Evolutionary conservation across 495 filamentous ascomycete genomes (phyloP).

Genomic region (Lentithecium fluviatile): DNA sequence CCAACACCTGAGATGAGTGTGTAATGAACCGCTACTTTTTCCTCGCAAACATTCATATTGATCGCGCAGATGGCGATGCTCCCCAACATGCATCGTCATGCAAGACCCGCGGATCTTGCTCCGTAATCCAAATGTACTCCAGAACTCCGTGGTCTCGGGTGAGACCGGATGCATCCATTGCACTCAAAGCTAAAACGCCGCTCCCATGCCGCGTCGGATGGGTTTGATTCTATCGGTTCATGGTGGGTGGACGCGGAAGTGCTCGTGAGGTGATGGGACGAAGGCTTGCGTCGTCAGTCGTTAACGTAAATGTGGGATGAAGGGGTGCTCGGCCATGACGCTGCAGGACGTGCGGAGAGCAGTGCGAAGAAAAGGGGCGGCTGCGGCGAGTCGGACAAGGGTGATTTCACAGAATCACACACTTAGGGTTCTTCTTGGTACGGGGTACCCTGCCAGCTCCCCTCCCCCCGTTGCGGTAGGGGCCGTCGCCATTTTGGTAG

Average conservation of each 20-base stretch:
- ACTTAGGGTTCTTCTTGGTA: slow-evolving; percentile 16
- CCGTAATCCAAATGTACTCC: slow-evolving; percentile 5
- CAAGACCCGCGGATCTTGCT: slow-evolving; percentile 1
- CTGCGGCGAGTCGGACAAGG: no score
- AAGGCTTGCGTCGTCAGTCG: no score
- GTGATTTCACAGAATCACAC: slow-evolving; percentile 26
- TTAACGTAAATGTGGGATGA: no score
- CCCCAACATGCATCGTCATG: not conserved
- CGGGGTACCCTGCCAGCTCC: not conserved
- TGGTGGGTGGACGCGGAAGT: slow-evolving; percentile 1
- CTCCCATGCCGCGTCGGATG: slow-evolving; percentile 3
- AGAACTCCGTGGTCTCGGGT: not conserved
- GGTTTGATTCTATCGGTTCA: slow-evolving; percentile 5
- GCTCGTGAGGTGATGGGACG: not conserved
- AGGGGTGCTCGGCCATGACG: not conserved
- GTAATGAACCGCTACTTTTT: no score
- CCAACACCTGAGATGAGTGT: no score
- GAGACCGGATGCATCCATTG: slow-evolving; percentile 10
- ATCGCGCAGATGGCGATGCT: no score
- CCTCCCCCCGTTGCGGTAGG: not conserved
- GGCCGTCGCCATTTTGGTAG: no score
- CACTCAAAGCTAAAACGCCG: slow-evolving; percentile 13
- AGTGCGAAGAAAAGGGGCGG: not conserved
- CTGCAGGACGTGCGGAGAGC: not conserved
- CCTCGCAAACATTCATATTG: no score